A percentile compares a stretch with the other conserved stretches of the same genome.
These are phyloP conservation scores for Saccharomycopsis lassenensis DNA, from an alignment of 805 yeast species.

Conservation along the genomic window DNA sequence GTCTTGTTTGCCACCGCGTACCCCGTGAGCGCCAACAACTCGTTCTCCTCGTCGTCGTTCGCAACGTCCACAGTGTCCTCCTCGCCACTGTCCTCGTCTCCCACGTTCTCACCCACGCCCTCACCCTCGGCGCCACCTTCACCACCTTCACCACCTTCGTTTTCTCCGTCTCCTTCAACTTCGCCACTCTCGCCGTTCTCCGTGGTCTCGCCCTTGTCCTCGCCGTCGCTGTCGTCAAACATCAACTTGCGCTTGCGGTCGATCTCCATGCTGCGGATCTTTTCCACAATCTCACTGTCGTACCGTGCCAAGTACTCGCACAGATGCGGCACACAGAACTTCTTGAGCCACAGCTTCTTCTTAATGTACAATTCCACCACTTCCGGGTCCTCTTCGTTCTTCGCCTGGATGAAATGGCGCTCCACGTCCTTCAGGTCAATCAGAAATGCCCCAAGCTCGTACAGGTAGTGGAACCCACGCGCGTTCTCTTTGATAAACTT, in stretches of 20 bases:
- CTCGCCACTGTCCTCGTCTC: slow-evolving; percentile 1
- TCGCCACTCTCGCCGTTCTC: slow-evolving; percentile 1
- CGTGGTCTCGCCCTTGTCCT: slow-evolving; percentile 1
- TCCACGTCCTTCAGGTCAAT: slow-evolving; percentile 13
- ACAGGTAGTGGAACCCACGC: slow-evolving; percentile 3
- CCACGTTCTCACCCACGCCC: neutral
- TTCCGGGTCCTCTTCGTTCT: slow-evolving; percentile 8
- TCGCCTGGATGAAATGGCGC: slow-evolving; percentile 11
- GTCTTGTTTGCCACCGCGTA: too few species aligned
- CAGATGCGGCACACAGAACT: slow-evolving; percentile 14
- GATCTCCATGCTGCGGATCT: neutral
- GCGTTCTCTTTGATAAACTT: slow-evolving; percentile 13
- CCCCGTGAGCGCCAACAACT: slow-evolving; percentile 15
- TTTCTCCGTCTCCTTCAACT: slow-evolving; percentile 1
- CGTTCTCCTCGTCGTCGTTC: slow-evolving; percentile 15
- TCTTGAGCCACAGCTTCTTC: slow-evolving; percentile 16
- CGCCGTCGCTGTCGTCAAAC: neutral
- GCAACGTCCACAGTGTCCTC: slow-evolving; percentile 3
- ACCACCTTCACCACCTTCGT: neutral
- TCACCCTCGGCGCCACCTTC: slow-evolving; percentile 2
- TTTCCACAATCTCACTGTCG: slow-evolving; percentile 3
- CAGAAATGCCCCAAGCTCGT: slow-evolving; percentile 11
- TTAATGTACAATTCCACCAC: slow-evolving; percentile 9
- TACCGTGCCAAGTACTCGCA: slow-evolving; percentile 12
- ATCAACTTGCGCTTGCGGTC: neutral